Percentiles rank a stretch among this genome's conserved stretches.
Evolutionary conservation across 768 basidiomycete genomes (phyloP).

Genomic region (Asterophora parasitica): DNA sequence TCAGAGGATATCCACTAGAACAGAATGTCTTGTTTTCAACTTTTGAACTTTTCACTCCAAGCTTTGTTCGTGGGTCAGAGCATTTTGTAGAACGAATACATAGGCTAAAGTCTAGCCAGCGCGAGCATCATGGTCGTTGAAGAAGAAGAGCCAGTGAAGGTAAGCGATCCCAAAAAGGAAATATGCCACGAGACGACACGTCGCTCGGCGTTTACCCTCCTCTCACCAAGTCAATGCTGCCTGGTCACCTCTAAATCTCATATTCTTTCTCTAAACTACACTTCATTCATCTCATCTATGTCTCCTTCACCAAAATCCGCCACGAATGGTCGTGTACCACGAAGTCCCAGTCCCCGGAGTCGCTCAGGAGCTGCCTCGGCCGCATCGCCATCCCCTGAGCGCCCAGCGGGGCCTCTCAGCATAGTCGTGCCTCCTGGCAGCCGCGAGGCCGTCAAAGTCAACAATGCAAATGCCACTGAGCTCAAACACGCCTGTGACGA

Average conservation of each 20-base stretch:
- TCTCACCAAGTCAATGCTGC: conserved; percentile 11
- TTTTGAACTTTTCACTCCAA: too few relatives aligned
- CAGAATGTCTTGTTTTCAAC: too few relatives aligned
- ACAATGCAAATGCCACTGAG: conserved; percentile 52
- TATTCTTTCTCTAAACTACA: neutral
- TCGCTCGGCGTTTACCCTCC: conserved; percentile 7
- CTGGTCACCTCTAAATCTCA: conserved; percentile 8
- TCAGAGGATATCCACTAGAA: too few relatives aligned
- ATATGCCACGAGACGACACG: conserved; percentile 15
- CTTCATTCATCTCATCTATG: conserved; percentile 7
- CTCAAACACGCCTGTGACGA: conserved; percentile 81
- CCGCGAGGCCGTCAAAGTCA: conserved; percentile 56
- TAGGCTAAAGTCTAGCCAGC: neutral
- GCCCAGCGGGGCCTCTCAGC: conserved; percentile 52
- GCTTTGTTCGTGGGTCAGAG: neutral
- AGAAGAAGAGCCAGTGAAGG: neutral
- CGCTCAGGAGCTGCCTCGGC: conserved; percentile 19
- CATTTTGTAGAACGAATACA: neutral
- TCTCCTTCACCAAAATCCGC: conserved; percentile 16
- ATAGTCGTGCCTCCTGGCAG: conserved; percentile 37
- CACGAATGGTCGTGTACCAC: conserved; percentile 13
- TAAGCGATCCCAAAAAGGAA: conserved; percentile 8
- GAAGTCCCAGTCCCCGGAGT: conserved; percentile 17
- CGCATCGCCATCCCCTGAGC: conserved; percentile 31
- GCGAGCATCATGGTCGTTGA: too few relatives aligned